These are phyloP conservation scores for Coemansia sp. DNA, from an alignment of 192 early-diverging fungal genomes.

Conservation along the genomic window DNA sequence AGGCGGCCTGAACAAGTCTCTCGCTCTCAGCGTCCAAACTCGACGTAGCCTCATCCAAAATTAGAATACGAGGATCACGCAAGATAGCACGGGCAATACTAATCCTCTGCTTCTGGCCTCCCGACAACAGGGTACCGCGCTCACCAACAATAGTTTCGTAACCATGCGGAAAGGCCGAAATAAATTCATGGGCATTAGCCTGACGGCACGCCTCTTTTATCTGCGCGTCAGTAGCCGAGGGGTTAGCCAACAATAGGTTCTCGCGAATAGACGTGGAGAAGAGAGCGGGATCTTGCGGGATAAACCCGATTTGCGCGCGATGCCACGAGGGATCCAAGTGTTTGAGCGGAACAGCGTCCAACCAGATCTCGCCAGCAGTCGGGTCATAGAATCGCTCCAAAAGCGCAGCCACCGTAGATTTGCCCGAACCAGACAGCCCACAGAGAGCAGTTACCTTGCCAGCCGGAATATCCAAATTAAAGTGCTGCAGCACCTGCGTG, in stretches of 20 bases:
- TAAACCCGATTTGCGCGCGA: constrained; percentile 70
- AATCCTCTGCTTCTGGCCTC: constrained; percentile 66
- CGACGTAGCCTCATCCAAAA: constrained; percentile 80
- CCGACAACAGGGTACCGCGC: constrained; percentile 60
- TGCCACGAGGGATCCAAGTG: constrained; percentile 64
- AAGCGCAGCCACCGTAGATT: constrained; percentile 73
- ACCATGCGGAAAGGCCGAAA: constrained; percentile 55
- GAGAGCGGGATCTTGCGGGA: constrained; percentile 78
- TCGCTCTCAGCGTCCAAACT: constrained; percentile 76
- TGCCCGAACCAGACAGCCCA: constrained; percentile 62
- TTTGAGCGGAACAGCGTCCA: constrained; percentile 65
- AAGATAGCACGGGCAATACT: constrained; percentile 65
- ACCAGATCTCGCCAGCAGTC: constrained; percentile 59
- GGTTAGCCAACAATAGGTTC: constrained; percentile 70
- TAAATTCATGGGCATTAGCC: constrained; percentile 77
- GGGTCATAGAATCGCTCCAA: constrained; percentile 82
- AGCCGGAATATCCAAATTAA: constrained; percentile 53
- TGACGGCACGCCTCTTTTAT: constrained; percentile 69
- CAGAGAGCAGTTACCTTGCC: constrained; percentile 55
- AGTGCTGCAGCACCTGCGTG: constrained; percentile 33
- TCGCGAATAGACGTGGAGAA: constrained; percentile 78
- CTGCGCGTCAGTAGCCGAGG: constrained; percentile 63
- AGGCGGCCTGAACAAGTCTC: constrained; percentile 69
- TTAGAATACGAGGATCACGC: constrained; percentile 67
- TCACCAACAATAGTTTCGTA: constrained; percentile 59